Conservation (phyloP, 2,329 filamentous ascomycete species). For the Sphaerulina musiva region DNA sequence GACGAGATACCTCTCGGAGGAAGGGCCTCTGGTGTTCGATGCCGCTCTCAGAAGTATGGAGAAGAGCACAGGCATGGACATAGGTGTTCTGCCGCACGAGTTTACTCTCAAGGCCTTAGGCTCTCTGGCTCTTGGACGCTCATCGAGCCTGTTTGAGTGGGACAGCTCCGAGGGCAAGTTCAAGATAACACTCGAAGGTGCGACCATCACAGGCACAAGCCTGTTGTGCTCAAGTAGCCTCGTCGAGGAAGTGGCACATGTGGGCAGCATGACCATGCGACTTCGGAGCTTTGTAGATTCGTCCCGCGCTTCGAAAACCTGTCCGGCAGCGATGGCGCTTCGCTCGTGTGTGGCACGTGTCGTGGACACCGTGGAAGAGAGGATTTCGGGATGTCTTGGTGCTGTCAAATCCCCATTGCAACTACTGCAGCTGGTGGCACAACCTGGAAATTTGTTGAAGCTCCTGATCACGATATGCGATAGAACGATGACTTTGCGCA, state of each 20-base stretch:
- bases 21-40: slow-evolving; percentile 60
- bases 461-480: slow-evolving; percentile 14
- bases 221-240: slow-evolving; percentile 48
- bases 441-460: slow-evolving; percentile 34
- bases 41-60: slow-evolving; percentile 49
- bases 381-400: slow-evolving; percentile 31
- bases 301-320: slow-evolving; percentile 10
- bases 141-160: slow-evolving; percentile 64
- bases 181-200: slow-evolving; percentile 38
- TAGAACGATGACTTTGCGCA: slow-evolving; percentile 1
- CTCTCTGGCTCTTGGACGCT: slow-evolving; percentile 62
- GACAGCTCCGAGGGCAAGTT: slow-evolving; percentile 50
- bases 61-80: slow-evolving; percentile 25
- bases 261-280: slow-evolving; percentile 30
- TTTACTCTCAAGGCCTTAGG: slow-evolving; percentile 50
- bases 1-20: slow-evolving; percentile 59
- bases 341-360: slow-evolving; percentile 37
- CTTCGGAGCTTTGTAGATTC: slow-evolving; percentile 17
- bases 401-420: slow-evolving; percentile 36
- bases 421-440: slow-evolving; percentile 36
- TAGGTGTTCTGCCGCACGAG: slow-evolving; percentile 34
- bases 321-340: slow-evolving; percentile 39
- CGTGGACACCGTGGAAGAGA: slow-evolving; percentile 38
- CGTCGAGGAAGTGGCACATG: slow-evolving; percentile 39
- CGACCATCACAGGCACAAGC: slow-evolving; percentile 48